Evolutionary conservation across 306 rosid species (phyloP).

Genomic region (Benincasa hispida): DNA sequence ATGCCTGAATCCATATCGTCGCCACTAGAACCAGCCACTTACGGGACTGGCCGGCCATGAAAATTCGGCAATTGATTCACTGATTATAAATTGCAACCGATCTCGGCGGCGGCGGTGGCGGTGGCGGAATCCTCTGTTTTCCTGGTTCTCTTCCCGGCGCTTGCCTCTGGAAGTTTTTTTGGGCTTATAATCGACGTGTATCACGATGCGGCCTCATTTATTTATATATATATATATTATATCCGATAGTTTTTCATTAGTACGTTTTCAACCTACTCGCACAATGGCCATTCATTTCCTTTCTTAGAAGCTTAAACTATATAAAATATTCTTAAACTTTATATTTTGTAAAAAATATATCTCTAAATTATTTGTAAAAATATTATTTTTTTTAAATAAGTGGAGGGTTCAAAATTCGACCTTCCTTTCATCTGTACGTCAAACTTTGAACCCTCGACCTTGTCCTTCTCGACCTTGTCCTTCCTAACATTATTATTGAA

Average conservation of each 20-base stretch:
- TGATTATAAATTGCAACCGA: no score
- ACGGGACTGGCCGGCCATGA: constrained; percentile 69
- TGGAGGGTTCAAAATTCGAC: no score
- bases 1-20: constrained; percentile 86
- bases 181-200: neutral
- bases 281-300: neutral
- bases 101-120: neutral
- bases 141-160: neutral
- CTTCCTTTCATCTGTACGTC: no score
- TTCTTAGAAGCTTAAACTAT: neutral
- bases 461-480: no score
- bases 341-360: no score
- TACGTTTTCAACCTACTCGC: neutral
- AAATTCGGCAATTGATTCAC: neutral
- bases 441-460: no score
- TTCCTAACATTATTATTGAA: no score
- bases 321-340: no score
- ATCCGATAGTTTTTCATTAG: neutral
- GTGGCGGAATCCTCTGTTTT: neutral
- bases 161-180: neutral
- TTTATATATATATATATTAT: neutral
- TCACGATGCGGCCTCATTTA: neutral
- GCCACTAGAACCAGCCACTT: constrained; percentile 82
- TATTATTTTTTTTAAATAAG: no score
- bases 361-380: no score